Base-by-base conservation (phyloP, 2,329 filamentous ascomycete species). In the Sarocladium kiliense region DNA sequence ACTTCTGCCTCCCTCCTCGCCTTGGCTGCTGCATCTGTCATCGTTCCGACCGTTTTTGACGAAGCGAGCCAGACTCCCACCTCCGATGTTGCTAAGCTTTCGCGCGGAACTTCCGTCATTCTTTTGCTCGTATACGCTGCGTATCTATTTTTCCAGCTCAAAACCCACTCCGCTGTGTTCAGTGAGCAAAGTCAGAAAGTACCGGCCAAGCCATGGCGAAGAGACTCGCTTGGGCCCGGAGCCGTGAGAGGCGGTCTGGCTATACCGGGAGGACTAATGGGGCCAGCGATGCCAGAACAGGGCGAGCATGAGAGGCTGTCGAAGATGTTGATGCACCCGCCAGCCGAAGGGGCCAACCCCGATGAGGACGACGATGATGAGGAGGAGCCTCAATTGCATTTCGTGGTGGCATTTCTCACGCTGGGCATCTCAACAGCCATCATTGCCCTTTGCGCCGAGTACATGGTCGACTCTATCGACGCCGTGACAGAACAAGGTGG, bases 91-190 rank as follows among this genome's bases (percentile, higher is more conserved):
- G 81, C 82, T 12, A 73, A 75, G 55, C 72, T 89, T 21, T 92
- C 88, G 0, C 83, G 87, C 55, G 89, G 88, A 53, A 89, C 87
- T 1, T 76, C 88, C 0, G 74, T 97, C 58, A 91, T 97, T 58
- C 79, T 97, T 3, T 79, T 97, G 1, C 67, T 95, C 47, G 87
- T 95, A 10, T 97, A 97, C 68, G 84, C 72, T 51, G 87, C 82
- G 56, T 97, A 95, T 65, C 84, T 97, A 2, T 80, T 89, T 70
- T 97, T 97, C 77, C 93, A 97, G 71, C 84, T 97, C 57, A 89
- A 91, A 68, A 92, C 92, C 0, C 92, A 97, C 69, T 78, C 80
- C 23, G 76, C 76, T 9, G 86, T 96, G 67, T 97, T 96, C 77
- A 90, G 88, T 67, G 84, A 84, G 54, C 84, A 89, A 32, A 89